These are phyloP conservation scores for Eragrostis tef DNA, from an alignment of 202 grass and related monocot species.

Conservation along the genomic window DNA sequence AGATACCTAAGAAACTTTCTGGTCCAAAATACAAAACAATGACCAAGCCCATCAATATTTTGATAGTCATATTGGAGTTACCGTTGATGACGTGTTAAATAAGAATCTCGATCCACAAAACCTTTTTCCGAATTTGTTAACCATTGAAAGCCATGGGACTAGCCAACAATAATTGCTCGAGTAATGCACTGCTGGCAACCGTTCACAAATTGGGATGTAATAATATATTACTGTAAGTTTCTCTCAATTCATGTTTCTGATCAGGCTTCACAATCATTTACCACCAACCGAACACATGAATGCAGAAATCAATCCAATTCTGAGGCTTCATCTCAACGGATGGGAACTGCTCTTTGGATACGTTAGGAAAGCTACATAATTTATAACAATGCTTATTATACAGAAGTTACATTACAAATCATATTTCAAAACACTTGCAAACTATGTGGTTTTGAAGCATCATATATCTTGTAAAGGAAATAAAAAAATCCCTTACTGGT, in stretches of 20 bases:
- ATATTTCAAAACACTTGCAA: too few species aligned
- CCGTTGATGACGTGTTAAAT: too few species aligned
- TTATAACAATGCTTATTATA: too few species aligned
- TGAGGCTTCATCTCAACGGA: not conserved
- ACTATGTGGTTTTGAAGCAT: too few species aligned
- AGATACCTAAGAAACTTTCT: not conserved
- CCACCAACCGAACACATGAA: not conserved
- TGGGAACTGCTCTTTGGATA: too few species aligned
- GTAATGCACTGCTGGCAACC: not conserved
- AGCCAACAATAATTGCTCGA: not conserved
- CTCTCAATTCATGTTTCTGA: not conserved
- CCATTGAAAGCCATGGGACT: not conserved
- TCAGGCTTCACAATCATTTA: not conserved
- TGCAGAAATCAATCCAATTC: not conserved
- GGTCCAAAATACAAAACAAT: constrained; percentile 3
- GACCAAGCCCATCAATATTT: not conserved
- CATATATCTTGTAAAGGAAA: too few species aligned
- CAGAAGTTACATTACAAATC: too few species aligned
- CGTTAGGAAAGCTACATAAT: too few species aligned
- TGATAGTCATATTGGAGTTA: not conserved
- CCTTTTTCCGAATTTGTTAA: not conserved
- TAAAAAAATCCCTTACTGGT: too few species aligned
- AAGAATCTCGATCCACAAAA: constrained; percentile 18
- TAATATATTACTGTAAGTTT: not conserved
- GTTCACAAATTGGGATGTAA: not conserved